Conservation (phyloP, 1,284 basidiomycete species). For the Volvariella surrecta region DNA sequence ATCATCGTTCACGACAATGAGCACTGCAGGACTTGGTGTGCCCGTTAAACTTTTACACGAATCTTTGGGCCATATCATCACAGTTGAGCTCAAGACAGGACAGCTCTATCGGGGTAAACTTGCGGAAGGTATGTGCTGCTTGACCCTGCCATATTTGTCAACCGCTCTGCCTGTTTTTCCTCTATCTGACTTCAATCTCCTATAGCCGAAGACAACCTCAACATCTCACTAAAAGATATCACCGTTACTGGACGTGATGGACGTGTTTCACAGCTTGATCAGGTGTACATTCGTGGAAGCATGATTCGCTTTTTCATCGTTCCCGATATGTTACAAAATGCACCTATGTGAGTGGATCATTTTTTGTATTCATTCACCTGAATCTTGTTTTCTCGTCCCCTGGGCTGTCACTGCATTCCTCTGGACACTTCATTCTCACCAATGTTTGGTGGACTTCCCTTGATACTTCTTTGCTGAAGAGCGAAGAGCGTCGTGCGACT, state of each 20-base stretch:
- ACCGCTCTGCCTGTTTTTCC: slow-evolving; percentile 12
- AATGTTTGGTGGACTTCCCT: too few species aligned
- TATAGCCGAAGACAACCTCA: slow-evolving; percentile 95
- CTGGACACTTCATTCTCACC: too few species aligned
- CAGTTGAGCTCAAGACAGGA: slow-evolving; percentile 96
- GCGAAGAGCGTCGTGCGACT: too few species aligned
- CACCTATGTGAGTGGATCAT: slow-evolving; percentile 78
- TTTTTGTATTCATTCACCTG: slow-evolving; percentile 7
- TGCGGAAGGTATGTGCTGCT: slow-evolving; percentile 70
- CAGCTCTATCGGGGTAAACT: slow-evolving; percentile 97
- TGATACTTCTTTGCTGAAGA: too few species aligned
- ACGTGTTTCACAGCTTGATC: slow-evolving; percentile 97
- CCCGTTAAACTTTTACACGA: slow-evolving; percentile 91
- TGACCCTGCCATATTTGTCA: slow-evolving; percentile 6
- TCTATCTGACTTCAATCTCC: slow-evolving; percentile 7
- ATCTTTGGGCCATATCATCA: slow-evolving; percentile 93
- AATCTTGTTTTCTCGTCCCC: not conserved
- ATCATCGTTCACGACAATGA: slow-evolving; percentile 25
- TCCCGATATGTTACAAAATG: slow-evolving; percentile 98
- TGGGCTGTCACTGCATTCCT: too few species aligned
- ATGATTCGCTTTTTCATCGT: slow-evolving; percentile 99
- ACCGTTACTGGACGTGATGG: slow-evolving; percentile 98
- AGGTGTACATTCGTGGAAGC: slow-evolving; percentile 97
- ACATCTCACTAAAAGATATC: slow-evolving; percentile 94
- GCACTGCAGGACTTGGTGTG: slow-evolving; percentile 67